Evolutionary conservation across 2,329 filamentous ascomycete genomes (phyloP), one percentile per base, ranked within the genome.

Genomic region (Rhexocercosporidium sp.): DNA sequence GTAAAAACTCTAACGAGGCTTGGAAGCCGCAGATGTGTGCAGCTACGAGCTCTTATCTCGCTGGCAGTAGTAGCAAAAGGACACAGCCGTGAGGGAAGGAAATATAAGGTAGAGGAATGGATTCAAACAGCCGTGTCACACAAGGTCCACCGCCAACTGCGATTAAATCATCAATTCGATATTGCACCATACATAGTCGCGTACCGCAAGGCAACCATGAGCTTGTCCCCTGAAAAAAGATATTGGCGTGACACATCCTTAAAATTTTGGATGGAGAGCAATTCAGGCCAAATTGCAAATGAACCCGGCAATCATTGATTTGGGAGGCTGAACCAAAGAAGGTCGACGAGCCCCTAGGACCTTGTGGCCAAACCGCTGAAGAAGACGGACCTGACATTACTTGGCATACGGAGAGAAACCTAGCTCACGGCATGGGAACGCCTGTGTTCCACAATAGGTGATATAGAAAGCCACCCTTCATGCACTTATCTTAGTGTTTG

Each of bases 31-130:
- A 34, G 53, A 64, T n/a, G 61, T 54, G 63, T 64, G 63, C 59
- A 66, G 62, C 29, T 44, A 31, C 16, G 61, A 49, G 49, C 44
- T 66, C 64, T 69, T 70, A 69, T 70, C 69, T 69, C 44, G 29
- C 31, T 29, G 34, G 51, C n/a, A 44, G 59, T 59, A 54, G 54
- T 66, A 65, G 53, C 37, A 61, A 25, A 51, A 41, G 18, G 25
- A 62, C 64, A 63, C 64, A 66, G 41, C 65, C 62, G 22, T 62
- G 65, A 59, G 60, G 69, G 65, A 70, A 37, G 18, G 39, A 56
- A 37, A 62, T 34, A 64, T 59, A 59, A 64, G 53, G 59, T 62
- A 65, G 65, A 65, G 66, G 57, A 53, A n/a, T 7, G 51, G 20
- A 65, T 67, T 65, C 66, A 46, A 62, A 65, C 53, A 46, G 18